Percentiles rank a stretch among this genome's conserved stretches.
These are phyloP conservation scores for Phyllosticta paracitricarpa DNA, from an alignment of 2,329 filamentous ascomycete genomes.

Conservation along the genomic window DNA sequence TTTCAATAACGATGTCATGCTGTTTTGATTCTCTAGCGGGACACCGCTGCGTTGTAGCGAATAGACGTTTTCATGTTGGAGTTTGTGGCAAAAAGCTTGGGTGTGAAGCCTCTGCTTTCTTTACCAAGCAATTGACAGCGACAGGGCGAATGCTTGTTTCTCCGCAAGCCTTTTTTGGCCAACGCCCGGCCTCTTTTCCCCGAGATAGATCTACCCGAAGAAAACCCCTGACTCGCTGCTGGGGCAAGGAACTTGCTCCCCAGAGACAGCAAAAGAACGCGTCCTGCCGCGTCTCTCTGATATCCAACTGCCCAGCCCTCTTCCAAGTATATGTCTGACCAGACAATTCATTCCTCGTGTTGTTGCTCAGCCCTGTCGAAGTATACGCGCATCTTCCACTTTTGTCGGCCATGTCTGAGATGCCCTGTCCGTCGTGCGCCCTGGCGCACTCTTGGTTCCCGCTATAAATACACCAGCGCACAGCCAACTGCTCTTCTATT, in stretches of 20 bases:
- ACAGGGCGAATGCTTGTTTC: not conserved
- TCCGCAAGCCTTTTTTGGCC: not conserved
- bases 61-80: not conserved
- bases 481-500: not conserved
- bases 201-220: not conserved
- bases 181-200: not conserved
- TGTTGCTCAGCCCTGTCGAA: not conserved
- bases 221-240: not conserved
- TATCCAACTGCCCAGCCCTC: not conserved
- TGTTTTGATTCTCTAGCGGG: not conserved
- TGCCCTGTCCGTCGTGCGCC: not conserved
- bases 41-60: not conserved
- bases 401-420: not conserved
- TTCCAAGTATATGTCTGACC: not conserved
- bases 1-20: conserved; percentile 6
- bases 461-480: not conserved
- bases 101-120: not conserved
- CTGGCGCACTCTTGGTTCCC: not conserved
- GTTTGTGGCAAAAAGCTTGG: not conserved
- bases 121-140: not conserved
- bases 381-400: not conserved
- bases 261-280: not conserved
- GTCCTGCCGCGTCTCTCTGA: not conserved
- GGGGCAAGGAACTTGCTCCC: not conserved
- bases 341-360: too few species aligned